Percentiles rank a stretch among this genome's conserved stretches.
phyloP scores from a whole-genome alignment of 225 moss, liverwort and hornwort species.

The Rhytidiadelphus loreus region DNA sequence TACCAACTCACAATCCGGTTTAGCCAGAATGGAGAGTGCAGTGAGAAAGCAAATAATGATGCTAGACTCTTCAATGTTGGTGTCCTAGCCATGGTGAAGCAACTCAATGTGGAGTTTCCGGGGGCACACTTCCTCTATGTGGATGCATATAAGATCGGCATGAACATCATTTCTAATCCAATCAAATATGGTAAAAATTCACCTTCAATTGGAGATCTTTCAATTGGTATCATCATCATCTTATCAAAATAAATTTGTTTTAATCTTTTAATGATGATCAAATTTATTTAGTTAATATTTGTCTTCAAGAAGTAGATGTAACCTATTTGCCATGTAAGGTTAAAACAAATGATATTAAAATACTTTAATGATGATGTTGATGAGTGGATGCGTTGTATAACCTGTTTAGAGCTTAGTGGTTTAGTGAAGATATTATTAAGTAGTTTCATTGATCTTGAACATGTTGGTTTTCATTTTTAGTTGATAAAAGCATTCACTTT shows the following conservation, averaged over 20 bases:
- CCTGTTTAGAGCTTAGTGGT: not conserved
- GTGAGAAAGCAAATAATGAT: conserved; percentile 27
- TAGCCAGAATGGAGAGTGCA: conserved; percentile 34
- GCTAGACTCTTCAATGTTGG: conserved; percentile 20
- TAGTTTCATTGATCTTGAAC: too few species aligned
- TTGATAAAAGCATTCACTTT: not conserved
- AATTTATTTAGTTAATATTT: too few species aligned
- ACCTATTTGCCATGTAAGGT: too few species aligned
- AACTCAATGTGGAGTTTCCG: conserved; percentile 26
- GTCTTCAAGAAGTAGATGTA: too few species aligned
- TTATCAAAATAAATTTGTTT: too few species aligned
- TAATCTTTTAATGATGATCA: too few species aligned
- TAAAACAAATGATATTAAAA: too few species aligned
- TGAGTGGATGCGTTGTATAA: not conserved
- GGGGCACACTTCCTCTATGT: conserved; percentile 14
- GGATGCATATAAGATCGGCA: conserved; percentile 38
- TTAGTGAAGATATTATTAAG: not conserved
- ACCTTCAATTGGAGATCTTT: not conserved
- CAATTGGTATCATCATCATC: not conserved
- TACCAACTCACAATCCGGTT: conserved; percentile 31
- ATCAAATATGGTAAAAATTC: conserved; percentile 9
- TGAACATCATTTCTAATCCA: conserved; percentile 19
- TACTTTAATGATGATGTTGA: not conserved
- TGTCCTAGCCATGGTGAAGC: not conserved
- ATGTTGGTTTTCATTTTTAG: not conserved